These are phyloP conservation scores for Polygonum aviculare DNA, from an alignment of 148 eudicot species.

Conservation along the genomic window DNA sequence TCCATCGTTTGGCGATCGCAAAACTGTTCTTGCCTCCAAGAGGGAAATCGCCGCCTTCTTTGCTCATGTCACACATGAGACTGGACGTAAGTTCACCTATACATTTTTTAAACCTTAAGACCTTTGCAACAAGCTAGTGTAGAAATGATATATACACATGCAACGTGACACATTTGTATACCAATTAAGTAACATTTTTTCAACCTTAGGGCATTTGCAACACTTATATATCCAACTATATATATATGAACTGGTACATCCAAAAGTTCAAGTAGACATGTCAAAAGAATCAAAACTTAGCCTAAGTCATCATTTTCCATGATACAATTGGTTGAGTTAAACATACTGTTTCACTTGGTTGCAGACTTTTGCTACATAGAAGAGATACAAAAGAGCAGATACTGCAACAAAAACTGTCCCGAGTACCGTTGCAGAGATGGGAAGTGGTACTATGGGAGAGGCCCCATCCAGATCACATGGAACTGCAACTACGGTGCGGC, in stretches of 20 bases:
- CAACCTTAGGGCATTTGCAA: too few relatives aligned
- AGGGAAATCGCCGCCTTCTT: conserved; percentile 67
- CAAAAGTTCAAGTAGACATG: too few relatives aligned
- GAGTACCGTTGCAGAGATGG: conserved; percentile 27
- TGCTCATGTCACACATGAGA: conserved; percentile 58
- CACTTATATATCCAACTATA: too few relatives aligned
- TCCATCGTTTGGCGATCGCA: conserved; percentile 29
- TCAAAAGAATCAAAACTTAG: too few relatives aligned
- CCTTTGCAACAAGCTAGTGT: too few relatives aligned
- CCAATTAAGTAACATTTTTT: too few relatives aligned
- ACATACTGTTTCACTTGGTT: background rate
- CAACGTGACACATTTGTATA: too few relatives aligned
- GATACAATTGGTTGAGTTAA: too few relatives aligned
- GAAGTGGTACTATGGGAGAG: conserved; percentile 33
- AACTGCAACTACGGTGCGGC: conserved; percentile 36
- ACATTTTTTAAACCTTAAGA: too few relatives aligned
- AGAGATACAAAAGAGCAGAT: conserved; percentile 30
- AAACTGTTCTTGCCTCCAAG: conserved; percentile 31
- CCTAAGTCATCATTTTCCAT: too few relatives aligned
- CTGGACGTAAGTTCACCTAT: conserved; percentile 37
- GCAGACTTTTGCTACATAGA: conserved; percentile 42
- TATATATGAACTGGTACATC: too few relatives aligned
- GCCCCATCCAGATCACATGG: conserved; percentile 39
- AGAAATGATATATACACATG: too few relatives aligned
- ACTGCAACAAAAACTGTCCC: conserved; percentile 21